Percentiles rank a stretch among this genome's conserved stretches.
These are phyloP conservation scores for Talaromyces pinophilus DNA, from an alignment of 2,329 filamentous ascomycete genomes.

Conservation along the genomic window DNA sequence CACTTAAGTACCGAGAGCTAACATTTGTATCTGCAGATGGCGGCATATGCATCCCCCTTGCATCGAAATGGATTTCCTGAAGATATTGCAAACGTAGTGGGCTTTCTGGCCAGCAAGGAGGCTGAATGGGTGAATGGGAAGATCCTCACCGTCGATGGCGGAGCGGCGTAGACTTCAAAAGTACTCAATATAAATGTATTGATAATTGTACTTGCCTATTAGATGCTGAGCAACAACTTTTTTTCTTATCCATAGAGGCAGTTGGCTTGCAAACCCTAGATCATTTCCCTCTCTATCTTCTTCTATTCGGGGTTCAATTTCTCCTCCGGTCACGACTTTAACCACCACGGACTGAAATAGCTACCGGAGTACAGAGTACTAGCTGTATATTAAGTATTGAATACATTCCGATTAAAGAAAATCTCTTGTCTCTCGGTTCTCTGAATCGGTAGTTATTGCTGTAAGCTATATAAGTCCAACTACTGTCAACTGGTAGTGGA, in stretches of 20 bases:
- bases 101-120: constrained; percentile 16
- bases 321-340: not conserved
- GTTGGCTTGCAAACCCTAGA: not conserved
- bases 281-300: not conserved
- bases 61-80: constrained; percentile 14
- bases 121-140: constrained; percentile 18
- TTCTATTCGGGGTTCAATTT: not conserved
- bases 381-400: not conserved
- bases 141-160: constrained; percentile 8
- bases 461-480: too few relatives aligned
- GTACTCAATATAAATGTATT: not conserved
- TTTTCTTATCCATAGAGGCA: not conserved
- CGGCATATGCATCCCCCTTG: constrained; percentile 13
- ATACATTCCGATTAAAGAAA: not conserved
- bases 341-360: not conserved
- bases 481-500: too few relatives aligned
- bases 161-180: not conserved
- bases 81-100: constrained; percentile 11
- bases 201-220: not conserved
- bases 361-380: not conserved
- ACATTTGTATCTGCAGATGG: constrained; percentile 9
- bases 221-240: not conserved
- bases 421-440: too few relatives aligned
- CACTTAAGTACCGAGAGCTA: not conserved
- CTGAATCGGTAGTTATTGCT: too few relatives aligned